phyloP scores from a whole-genome alignment of 345 rosid species.

The Salix udensis region DNA sequence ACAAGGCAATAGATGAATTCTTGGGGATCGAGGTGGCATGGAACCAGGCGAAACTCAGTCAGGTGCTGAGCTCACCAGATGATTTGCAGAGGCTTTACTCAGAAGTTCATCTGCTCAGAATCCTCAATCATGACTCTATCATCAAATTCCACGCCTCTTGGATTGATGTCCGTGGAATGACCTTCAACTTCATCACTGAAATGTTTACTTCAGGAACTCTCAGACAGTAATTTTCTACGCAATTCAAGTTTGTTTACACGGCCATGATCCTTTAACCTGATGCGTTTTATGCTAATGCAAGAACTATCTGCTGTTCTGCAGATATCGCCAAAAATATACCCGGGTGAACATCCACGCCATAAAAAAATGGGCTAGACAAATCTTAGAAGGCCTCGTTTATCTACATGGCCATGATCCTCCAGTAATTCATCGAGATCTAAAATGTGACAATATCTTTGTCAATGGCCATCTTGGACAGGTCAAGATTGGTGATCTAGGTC shows the following conservation, averaged over 20 bases:
- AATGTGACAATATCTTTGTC: slow-evolving; percentile 34
- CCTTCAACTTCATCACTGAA: slow-evolving; percentile 86
- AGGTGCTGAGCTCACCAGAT: slow-evolving; percentile 58
- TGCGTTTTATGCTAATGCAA: background rate
- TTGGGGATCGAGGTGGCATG: slow-evolving; percentile 81
- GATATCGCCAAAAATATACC: slow-evolving; percentile 22
- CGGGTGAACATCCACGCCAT: slow-evolving; percentile 23
- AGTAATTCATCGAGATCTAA: slow-evolving; percentile 31
- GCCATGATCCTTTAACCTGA: background rate
- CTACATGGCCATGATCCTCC: slow-evolving; percentile 35
- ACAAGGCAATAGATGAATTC: slow-evolving; percentile 73
- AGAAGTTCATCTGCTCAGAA: slow-evolving; percentile 83
- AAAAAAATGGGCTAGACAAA: slow-evolving; percentile 30
- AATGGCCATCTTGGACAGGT: slow-evolving; percentile 38
- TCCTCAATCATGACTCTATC: slow-evolving; percentile 62
- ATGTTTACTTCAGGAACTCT: slow-evolving; percentile 84
- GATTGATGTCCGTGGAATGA: slow-evolving; percentile 51
- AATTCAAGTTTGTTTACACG: background rate
- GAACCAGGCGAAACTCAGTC: slow-evolving; percentile 62
- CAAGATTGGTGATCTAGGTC: slow-evolving; percentile 37
- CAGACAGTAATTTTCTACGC: slow-evolving; percentile 43
- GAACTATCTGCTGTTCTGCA: background rate
- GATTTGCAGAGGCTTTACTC: slow-evolving; percentile 74
- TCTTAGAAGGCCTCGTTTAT: slow-evolving; percentile 27
- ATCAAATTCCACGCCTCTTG: slow-evolving; percentile 70